Percentiles rank a stretch among this genome's conserved stretches.
These are phyloP conservation scores for Colletotrichum scovillei DNA, from an alignment of 2,329 filamentous ascomycete species.

Conservation along the genomic window DNA sequence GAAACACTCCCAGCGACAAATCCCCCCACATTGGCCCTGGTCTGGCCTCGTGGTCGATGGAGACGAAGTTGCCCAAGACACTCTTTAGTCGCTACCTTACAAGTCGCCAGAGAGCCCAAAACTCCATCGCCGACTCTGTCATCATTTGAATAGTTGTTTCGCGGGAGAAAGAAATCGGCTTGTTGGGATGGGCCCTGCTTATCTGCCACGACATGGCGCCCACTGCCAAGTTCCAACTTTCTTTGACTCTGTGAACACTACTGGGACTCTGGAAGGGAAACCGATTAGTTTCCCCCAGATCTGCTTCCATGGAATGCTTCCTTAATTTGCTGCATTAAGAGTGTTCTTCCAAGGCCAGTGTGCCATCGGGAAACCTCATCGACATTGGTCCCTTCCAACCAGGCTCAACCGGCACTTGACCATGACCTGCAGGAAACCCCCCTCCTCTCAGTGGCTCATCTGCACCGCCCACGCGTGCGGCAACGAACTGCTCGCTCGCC, in stretches of 20 bases:
- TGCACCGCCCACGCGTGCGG: not conserved
- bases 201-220: conserved; percentile 6
- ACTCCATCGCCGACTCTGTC: not conserved
- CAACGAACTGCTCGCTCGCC: not conserved
- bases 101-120: not conserved
- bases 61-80: conserved; percentile 1
- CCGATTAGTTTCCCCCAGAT: not conserved
- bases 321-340: conserved; percentile 17
- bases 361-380: conserved; percentile 10
- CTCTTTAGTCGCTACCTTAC: not conserved
- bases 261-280: not conserved
- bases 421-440: conserved; percentile 14
- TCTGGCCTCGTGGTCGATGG: conserved; percentile 12
- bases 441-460: conserved; percentile 1
- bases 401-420: conserved; percentile 11
- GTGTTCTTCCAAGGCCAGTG: conserved; percentile 7
- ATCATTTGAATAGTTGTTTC: not conserved
- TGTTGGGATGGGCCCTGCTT: conserved; percentile 14
- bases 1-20: not conserved
- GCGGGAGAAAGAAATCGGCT: not conserved
- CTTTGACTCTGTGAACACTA: not conserved
- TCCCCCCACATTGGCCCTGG: conserved; percentile 22
- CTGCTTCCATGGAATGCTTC: not conserved
- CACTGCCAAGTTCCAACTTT: conserved; percentile 5
- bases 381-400: conserved; percentile 1